phyloP scores from a whole-genome alignment of 2,329 filamentous ascomycete genomes.

The Trichophyton verrucosum region DNA sequence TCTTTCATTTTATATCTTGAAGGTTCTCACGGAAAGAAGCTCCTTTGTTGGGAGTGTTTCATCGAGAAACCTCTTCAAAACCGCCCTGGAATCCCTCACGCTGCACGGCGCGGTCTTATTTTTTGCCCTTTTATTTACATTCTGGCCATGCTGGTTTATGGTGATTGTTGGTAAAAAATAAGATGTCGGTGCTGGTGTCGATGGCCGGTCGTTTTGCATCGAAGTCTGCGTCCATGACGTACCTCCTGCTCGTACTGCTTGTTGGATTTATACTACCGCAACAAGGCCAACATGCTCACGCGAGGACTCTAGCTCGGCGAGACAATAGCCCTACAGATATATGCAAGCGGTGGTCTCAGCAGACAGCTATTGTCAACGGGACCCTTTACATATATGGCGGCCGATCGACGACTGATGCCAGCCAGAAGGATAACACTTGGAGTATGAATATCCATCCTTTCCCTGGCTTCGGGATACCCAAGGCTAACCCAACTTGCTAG shows the following conservation, averaged over 20 bases:
- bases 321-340: conserved; percentile 41
- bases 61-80: background rate
- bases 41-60: conserved; percentile 3
- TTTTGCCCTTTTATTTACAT: background rate
- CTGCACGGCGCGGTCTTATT: background rate
- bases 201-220: background rate
- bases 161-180: background rate
- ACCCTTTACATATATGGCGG: conserved; percentile 68
- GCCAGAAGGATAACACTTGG: conserved; percentile 55
- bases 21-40: background rate
- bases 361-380: conserved; percentile 58
- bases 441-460: conserved; percentile 39
- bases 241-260: background rate
- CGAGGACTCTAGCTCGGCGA: conserved; percentile 9
- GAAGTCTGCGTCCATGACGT: background rate
- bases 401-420: conserved; percentile 44
- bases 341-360: conserved; percentile 55
- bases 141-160: background rate
- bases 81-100: background rate
- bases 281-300: background rate
- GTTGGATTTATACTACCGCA: background rate
- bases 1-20: background rate
- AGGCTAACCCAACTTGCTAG: conserved; percentile 22
- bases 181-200: background rate
- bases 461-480: background rate